Conservation (phyloP, 2,329 filamentous ascomycete species). For the Bipolaris cookei region DNA sequence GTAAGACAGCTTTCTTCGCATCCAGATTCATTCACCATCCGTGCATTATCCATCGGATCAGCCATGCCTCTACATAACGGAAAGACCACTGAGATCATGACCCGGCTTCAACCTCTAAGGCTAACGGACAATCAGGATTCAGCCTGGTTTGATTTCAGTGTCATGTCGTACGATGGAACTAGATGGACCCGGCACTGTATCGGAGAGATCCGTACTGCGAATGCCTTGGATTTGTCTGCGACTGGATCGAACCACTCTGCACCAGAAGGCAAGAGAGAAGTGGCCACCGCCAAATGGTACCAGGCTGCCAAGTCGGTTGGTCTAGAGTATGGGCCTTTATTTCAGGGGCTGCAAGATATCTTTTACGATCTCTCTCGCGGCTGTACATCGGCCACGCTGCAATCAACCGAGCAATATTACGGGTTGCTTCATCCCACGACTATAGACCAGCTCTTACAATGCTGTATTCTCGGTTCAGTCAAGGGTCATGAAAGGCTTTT, state of each 20-base stretch:
- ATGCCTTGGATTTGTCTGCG: not conserved
- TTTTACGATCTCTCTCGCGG: not conserved
- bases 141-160: slow-evolving; percentile 16
- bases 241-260: not conserved
- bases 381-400: not conserved
- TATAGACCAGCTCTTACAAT: not conserved
- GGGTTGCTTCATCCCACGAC: no score
- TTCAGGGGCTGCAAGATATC: slow-evolving; percentile 2
- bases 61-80: not conserved
- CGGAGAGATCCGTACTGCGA: not conserved
- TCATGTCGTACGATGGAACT: slow-evolving; percentile 19
- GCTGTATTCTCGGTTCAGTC: no score
- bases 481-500: no score
- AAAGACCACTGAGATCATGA: not conserved
- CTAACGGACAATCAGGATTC: no score
- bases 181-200: slow-evolving; percentile 28
- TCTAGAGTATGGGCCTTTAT: not conserved
- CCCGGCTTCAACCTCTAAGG: not conserved
- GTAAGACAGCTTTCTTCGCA: slow-evolving; percentile 2
- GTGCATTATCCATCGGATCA: no score
- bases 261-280: not conserved
- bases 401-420: no score
- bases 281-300: not conserved
- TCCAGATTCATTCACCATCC: no score
- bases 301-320: not conserved